Base-by-base conservation (phyloP, 2,329 filamentous ascomycete genomes). In the Calycina herbarum region DNA sequence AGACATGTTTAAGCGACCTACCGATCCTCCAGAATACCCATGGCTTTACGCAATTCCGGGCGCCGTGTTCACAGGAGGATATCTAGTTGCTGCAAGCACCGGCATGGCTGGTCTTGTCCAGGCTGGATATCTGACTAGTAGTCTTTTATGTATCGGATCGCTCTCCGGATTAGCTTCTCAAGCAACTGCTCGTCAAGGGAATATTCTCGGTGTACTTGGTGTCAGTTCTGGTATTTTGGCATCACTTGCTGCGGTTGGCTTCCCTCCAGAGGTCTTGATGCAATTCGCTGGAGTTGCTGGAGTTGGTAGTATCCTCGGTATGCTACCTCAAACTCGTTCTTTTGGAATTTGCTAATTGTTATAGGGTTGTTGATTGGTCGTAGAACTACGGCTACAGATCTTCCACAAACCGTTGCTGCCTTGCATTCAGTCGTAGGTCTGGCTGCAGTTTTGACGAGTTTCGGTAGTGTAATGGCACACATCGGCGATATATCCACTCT, bases 391-490 rank as follows among this genome's bases (percentile, higher is more conserved):
- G 91, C 93, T 0, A 96, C 93, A 0, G 91, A 93, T 63, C 85
- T 97, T 1, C 93, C 93, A 0, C 93, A 97, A 76, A 96, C 92
- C 0, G 93, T 96, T 1, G 93, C 93, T 24, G 93, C 93, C 0
- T 81, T 97, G 35, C 93, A 96, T 78, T 96, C 92, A 0, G 93
- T 97, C 7, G 93, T 97, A 38, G 93, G 93, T 76, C 83, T 97
- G 0, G 93, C 93, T 11, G 93, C 93, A 10, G 93, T 97, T 0
- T 77, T 97, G 72, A 97, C 93, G 1, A 95, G 91, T 72, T 92
- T 95, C 68, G 93, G 92, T 59, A 94, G 91, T 69, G 92, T 96
- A 20, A 87, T 97, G 83, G 86, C 87, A 17, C 85, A 91, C 71
- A 82, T 93, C 7, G 81, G 84, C 13, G 83, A 92, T 71, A 83